Percentiles rank a stretch among this genome's conserved stretches.
These are phyloP conservation scores for Viridothelium virens DNA, from an alignment of 495 filamentous ascomycete species.

Conservation along the genomic window DNA sequence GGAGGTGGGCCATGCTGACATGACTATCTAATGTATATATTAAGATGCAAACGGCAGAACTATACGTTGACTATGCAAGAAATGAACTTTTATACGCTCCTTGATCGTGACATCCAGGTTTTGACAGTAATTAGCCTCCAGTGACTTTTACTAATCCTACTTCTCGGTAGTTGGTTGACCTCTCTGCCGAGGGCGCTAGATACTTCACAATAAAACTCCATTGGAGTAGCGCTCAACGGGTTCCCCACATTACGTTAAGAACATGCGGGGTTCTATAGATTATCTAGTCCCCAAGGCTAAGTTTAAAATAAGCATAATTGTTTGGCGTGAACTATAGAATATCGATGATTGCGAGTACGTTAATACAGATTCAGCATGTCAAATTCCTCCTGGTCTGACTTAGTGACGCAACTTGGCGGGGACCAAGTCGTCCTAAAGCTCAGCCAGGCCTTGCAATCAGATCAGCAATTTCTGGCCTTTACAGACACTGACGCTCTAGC, in stretches of 20 bases:
- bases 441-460: slow-evolving; percentile 17
- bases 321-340: neutral
- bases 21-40: neutral
- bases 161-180: neutral
- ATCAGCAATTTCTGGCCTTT: slow-evolving; percentile 34
- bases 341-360: neutral
- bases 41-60: neutral
- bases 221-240: neutral
- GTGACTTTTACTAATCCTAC: neutral
- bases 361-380: neutral
- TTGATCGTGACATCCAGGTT: no score
- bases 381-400: slow-evolving; percentile 20
- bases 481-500: slow-evolving; percentile 32
- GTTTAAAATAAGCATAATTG: neutral
- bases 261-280: slow-evolving; percentile 6
- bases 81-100: no score
- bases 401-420: slow-evolving; percentile 18
- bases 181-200: no score
- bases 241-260: neutral
- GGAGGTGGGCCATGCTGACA: neutral
- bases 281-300: neutral
- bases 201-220: neutral
- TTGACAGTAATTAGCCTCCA: no score
- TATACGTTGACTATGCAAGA: neutral
- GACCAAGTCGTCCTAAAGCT: slow-evolving; percentile 16